A percentile compares a stretch with the other conserved stretches of the same genome.
phyloP scores from a whole-genome alignment of 2,329 filamentous ascomycete species.

The Aspergillus sp. region DNA sequence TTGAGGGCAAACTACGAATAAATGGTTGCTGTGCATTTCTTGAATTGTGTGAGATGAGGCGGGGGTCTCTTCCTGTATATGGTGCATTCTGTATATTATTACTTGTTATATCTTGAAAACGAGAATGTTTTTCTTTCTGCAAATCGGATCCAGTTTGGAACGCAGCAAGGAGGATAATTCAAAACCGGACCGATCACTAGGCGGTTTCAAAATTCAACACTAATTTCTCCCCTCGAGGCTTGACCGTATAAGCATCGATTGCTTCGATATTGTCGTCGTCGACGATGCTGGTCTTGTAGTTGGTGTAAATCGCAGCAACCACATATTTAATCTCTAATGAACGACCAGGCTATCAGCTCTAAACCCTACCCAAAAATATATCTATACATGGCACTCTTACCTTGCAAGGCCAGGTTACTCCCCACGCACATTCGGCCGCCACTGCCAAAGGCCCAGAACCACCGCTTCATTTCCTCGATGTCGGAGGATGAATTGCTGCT shows the following conservation, averaged over 20 bases:
- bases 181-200: not conserved
- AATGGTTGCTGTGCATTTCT: slow-evolving; percentile 19
- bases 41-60: slow-evolving; percentile 3
- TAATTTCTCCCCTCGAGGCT: slow-evolving; percentile 59
- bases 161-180: not conserved
- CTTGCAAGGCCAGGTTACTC: slow-evolving; percentile 49
- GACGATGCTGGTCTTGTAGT: slow-evolving; percentile 61
- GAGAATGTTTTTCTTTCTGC: not conserved
- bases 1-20: slow-evolving; percentile 10
- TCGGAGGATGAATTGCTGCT: slow-evolving; percentile 32
- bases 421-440: slow-evolving; percentile 52
- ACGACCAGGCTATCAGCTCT: slow-evolving; percentile 13
- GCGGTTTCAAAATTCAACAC: slow-evolving; percentile 54
- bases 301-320: slow-evolving; percentile 68
- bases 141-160: not conserved
- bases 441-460: slow-evolving; percentile 54
- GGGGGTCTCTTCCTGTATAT: slow-evolving; percentile 3
- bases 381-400: slow-evolving; percentile 24
- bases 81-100: slow-evolving; percentile 27
- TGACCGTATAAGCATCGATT: slow-evolving; percentile 63
- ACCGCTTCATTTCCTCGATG: slow-evolving; percentile 46
- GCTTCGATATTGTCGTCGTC: slow-evolving; percentile 65
- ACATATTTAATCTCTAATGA: slow-evolving; percentile 69
- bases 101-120: slow-evolving; percentile 2
- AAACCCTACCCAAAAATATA: not conserved